Percentiles rank a stretch among this genome's conserved stretches.
These are phyloP conservation scores for Grifola frondosa DNA, from an alignment of 1,284 basidiomycete species.

Conservation along the genomic window DNA sequence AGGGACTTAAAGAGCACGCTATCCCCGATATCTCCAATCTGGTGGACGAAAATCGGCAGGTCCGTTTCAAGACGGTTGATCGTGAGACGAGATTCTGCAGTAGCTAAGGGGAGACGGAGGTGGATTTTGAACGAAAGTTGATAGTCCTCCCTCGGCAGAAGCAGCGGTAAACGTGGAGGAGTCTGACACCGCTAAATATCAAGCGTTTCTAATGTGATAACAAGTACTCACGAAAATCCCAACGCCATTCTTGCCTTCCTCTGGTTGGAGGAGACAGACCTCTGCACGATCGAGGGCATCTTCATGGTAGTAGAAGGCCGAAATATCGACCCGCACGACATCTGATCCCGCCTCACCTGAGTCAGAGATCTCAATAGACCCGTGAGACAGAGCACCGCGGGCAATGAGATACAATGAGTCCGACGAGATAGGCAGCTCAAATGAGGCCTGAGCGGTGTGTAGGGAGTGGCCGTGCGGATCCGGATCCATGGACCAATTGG, in stretches of 20 bases:
- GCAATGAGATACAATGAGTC: slow-evolving; percentile 27
- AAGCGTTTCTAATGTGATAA: background rate
- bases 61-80: slow-evolving; percentile 23
- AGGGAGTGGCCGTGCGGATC: no score
- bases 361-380: slow-evolving; percentile 23
- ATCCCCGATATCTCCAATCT: slow-evolving; percentile 17
- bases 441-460: slow-evolving; percentile 13
- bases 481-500: no score
- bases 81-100: slow-evolving; percentile 2
- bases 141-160: slow-evolving; percentile 2
- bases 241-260: slow-evolving; percentile 23
- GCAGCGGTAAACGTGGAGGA: slow-evolving; percentile 9
- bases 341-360: slow-evolving; percentile 9
- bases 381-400: slow-evolving; percentile 25
- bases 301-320: slow-evolving; percentile 17
- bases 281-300: slow-evolving; percentile 17
- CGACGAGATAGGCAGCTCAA: slow-evolving; percentile 25
- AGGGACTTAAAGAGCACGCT: slow-evolving; percentile 18
- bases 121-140: slow-evolving; percentile 19
- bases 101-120: slow-evolving; percentile 20
- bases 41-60: slow-evolving; percentile 23
- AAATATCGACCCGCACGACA: slow-evolving; percentile 22
- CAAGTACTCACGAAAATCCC: slow-evolving; percentile 30
- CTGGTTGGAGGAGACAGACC: slow-evolving; percentile 24
- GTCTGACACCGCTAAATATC: slow-evolving; percentile 11